A percentile compares a stretch with the other conserved stretches of the same genome.
phyloP scores from a whole-genome alignment of 2,329 filamentous ascomycete species.

The Penicillium hesseltinei region DNA sequence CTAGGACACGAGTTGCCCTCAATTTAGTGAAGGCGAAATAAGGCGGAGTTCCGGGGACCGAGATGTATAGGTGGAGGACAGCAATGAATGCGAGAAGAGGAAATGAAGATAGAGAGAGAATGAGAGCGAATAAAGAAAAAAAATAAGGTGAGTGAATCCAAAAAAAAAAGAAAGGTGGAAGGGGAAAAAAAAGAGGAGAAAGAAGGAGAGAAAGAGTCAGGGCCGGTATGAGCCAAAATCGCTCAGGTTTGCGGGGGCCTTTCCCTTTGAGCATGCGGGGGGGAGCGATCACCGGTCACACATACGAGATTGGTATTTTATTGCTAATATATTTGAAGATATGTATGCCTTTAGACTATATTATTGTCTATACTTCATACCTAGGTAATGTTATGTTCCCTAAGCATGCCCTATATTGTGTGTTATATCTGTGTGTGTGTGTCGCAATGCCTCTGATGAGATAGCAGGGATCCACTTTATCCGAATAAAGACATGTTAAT shows the following conservation, averaged over 20 bases:
- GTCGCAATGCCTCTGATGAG: neutral
- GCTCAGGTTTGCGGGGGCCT: slow-evolving; percentile 28
- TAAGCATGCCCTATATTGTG: neutral
- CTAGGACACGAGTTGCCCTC: slow-evolving; percentile 15
- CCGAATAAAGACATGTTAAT: neutral
- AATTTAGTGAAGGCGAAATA: slow-evolving; percentile 22
- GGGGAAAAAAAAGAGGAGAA: slow-evolving; percentile 15
- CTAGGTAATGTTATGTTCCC: too few species aligned
- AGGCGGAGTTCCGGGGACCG: slow-evolving; percentile 5
- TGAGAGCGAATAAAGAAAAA: slow-evolving; percentile 17
- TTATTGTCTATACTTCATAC: neutral
- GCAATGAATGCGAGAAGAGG: slow-evolving; percentile 7
- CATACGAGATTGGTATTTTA: slow-evolving; percentile 8
- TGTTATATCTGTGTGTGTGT: neutral
- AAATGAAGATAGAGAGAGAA: slow-evolving; percentile 14
- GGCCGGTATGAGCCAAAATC: slow-evolving; percentile 25
- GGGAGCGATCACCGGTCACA: slow-evolving; percentile 20
- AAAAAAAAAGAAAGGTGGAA: slow-evolving; percentile 26
- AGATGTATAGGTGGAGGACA: neutral
- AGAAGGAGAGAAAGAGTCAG: slow-evolving; percentile 24
- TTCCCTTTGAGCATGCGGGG: slow-evolving; percentile 31
- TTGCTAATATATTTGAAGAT: neutral
- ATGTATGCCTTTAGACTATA: neutral
- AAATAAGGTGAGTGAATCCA: slow-evolving; percentile 14
- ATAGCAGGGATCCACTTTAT: neutral